Evolutionary conservation across 2,329 filamentous ascomycete genomes (phyloP).

Genomic region (Verticillium tricorpus): DNA sequence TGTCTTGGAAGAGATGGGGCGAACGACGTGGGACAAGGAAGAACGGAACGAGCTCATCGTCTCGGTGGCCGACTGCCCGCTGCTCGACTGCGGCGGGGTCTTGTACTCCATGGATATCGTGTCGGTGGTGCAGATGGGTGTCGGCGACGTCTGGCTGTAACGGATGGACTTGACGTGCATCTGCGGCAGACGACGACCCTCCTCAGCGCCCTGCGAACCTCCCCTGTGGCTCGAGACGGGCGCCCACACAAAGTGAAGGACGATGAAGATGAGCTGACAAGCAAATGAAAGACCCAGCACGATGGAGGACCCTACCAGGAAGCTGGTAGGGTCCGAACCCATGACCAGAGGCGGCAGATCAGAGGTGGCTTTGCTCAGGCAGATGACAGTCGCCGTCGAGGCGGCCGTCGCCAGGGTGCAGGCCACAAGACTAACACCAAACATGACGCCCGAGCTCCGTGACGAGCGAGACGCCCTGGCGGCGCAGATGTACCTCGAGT

Average conservation of each 20-base stretch:
- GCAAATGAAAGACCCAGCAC: constrained; percentile 40
- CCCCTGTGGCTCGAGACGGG: constrained; percentile 15
- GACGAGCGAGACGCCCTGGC: constrained; percentile 12
- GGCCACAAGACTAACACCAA: constrained; percentile 31
- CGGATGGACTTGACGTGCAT: constrained; percentile 47
- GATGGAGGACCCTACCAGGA: constrained; percentile 40
- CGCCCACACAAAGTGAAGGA: constrained; percentile 35
- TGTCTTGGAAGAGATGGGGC: constrained; percentile 54
- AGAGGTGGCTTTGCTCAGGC: constrained; percentile 27
- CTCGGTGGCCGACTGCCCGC: constrained; percentile 39
- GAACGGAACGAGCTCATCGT: constrained; percentile 43
- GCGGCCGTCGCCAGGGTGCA: constrained; percentile 40
- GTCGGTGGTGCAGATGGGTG: constrained; percentile 21
- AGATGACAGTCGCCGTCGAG: constrained; percentile 39
- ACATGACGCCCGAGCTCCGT: constrained; percentile 26
- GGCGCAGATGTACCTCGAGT: constrained; percentile 23
- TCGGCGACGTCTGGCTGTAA: constrained; percentile 41
- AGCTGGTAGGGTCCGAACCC: constrained; percentile 24
- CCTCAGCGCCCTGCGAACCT: constrained; percentile 22
- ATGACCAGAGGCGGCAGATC: constrained; percentile 24
- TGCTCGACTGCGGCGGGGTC: constrained; percentile 40
- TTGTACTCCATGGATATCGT: constrained; percentile 29
- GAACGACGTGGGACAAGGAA: constrained; percentile 43
- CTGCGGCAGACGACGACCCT: constrained; percentile 22
- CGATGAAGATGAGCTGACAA: constrained; percentile 44